These are phyloP conservation scores for Buxus sempervirens DNA, from an alignment of 164 flowering plant genomes.

Conservation along the genomic window DNA sequence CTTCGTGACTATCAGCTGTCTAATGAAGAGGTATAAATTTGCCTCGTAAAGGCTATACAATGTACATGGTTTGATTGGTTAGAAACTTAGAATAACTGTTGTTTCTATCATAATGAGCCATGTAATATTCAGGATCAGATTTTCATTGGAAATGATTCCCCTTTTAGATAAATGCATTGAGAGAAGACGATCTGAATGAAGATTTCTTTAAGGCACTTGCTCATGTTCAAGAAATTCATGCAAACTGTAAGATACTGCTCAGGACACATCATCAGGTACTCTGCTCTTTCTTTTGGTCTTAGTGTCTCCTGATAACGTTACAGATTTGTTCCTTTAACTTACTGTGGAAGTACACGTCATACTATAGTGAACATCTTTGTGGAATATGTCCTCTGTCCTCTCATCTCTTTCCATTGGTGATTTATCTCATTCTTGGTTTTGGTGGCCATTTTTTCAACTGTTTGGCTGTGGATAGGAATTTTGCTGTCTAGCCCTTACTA, in stretches of 20 bases:
- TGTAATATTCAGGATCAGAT: background rate
- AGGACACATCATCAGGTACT: slow-evolving; percentile 97
- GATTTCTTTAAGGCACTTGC: slow-evolving; percentile 90
- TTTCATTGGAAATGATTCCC: background rate
- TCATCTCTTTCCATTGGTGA: too few relatives aligned
- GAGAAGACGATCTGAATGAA: slow-evolving; percentile 81
- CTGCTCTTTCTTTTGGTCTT: slow-evolving; percentile 2
- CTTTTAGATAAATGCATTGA: slow-evolving; percentile 73
- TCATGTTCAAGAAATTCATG: slow-evolving; percentile 97
- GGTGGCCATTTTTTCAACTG: background rate
- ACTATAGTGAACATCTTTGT: background rate
- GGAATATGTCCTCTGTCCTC: too few relatives aligned
- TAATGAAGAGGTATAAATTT: slow-evolving; percentile 63
- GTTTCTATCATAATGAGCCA: background rate
- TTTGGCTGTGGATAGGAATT: background rate
- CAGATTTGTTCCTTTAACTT: background rate
- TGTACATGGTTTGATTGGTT: background rate
- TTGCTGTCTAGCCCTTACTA: background rate
- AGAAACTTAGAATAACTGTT: background rate
- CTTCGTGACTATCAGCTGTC: slow-evolving; percentile 97
- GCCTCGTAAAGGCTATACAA: background rate
- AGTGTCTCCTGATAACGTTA: background rate
- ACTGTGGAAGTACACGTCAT: background rate
- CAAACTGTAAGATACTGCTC: slow-evolving; percentile 88
- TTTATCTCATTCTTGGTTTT: too few relatives aligned